Percentiles rank a stretch among this genome's conserved stretches.
These are phyloP conservation scores for Punica granatum DNA, from an alignment of 345 rosid genomes.

Conservation along the genomic window DNA sequence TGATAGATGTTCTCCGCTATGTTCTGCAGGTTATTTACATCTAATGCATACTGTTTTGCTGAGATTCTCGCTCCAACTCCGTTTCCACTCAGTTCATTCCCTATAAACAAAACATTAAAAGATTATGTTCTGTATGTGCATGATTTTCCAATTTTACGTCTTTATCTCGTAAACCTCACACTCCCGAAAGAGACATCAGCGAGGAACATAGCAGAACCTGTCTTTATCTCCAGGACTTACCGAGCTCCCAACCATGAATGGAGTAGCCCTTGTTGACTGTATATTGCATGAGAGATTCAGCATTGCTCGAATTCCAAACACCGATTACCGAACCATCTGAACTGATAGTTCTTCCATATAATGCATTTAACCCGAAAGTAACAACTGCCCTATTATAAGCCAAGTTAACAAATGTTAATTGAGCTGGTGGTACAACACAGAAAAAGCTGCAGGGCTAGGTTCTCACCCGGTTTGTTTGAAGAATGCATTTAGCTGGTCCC, in stretches of 20 bases:
- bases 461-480: slow-evolving; percentile 44
- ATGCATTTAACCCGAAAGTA: slow-evolving; percentile 38
- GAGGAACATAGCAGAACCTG: neutral
- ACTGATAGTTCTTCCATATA: slow-evolving; percentile 23
- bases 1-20: slow-evolving; percentile 20
- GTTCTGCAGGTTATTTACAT: slow-evolving; percentile 19
- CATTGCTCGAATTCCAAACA: slow-evolving; percentile 41
- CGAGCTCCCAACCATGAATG: slow-evolving; percentile 45
- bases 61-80: slow-evolving; percentile 32
- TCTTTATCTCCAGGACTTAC: slow-evolving; percentile 16
- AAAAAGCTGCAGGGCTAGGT: neutral
- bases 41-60: slow-evolving; percentile 37
- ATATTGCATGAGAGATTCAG: slow-evolving; percentile 30
- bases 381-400: slow-evolving; percentile 25
- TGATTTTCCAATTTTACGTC: neutral
- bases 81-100: slow-evolving; percentile 44
- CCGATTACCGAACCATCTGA: slow-evolving; percentile 23
- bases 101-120: slow-evolving; percentile 11
- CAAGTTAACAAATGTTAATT: neutral
- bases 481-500: slow-evolving; percentile 59
- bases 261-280: slow-evolving; percentile 33
- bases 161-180: neutral
- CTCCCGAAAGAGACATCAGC: neutral
- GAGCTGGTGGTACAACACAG: neutral
- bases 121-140: neutral